Percentiles rank a stretch among this genome's conserved stretches.
Evolutionary conservation across 148 eudicot species (phyloP).

Genomic region (Vaccinium darrowii): DNA sequence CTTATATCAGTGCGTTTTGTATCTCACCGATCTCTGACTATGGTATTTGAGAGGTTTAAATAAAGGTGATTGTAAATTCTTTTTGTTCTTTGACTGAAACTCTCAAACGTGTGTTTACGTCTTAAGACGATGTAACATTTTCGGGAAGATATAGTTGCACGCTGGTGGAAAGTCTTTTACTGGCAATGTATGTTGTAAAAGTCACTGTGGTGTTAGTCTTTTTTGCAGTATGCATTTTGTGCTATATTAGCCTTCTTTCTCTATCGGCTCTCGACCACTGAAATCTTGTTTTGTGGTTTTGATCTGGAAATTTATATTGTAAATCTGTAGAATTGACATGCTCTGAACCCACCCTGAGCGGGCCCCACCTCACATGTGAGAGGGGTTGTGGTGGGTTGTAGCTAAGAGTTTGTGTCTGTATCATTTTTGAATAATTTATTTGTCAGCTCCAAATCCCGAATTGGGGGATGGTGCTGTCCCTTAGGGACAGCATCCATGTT

Average conservation of each 20-base stretch:
- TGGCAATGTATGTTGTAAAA: neutral
- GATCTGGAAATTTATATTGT: neutral
- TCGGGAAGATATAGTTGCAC: neutral
- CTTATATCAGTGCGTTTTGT: neutral
- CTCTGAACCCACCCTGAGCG: too few relatives aligned
- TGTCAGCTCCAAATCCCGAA: too few relatives aligned
- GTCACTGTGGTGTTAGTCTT: neutral
- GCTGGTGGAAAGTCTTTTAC: neutral
- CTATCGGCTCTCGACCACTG: neutral
- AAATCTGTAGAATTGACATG: neutral
- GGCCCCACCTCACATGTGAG: too few relatives aligned
- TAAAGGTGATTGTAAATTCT: constrained; percentile 5
- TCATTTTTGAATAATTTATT: too few relatives aligned
- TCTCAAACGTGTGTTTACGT: neutral
- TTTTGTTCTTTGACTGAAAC: neutral
- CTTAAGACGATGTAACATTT: neutral
- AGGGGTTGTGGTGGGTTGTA: too few relatives aligned
- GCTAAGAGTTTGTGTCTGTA: too few relatives aligned
- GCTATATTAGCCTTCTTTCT: neutral
- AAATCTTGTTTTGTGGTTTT: neutral
- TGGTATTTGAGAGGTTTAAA: neutral
- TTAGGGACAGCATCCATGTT: too few relatives aligned
- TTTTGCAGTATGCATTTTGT: neutral
- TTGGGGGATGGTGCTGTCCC: too few relatives aligned
- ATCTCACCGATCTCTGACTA: neutral